phyloP scores from a whole-genome alignment of 1,284 basidiomycete species.

The Cutaneotrichosporon cavernicola region DNA sequence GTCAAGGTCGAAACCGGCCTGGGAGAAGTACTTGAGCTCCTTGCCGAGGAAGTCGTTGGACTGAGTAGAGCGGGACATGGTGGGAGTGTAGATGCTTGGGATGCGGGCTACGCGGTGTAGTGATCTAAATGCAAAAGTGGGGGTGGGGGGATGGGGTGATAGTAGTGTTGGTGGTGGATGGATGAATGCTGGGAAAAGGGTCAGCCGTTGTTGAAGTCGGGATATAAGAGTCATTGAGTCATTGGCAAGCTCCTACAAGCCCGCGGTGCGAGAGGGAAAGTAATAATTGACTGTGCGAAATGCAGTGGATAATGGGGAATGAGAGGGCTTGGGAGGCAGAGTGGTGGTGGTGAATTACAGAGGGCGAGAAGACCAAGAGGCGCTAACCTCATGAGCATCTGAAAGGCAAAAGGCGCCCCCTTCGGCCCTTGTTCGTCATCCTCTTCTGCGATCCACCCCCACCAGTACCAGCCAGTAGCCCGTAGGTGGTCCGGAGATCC shows the following conservation, averaged over 20 bases:
- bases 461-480: too few relatives aligned
- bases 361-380: background rate
- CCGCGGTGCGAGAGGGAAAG: too few relatives aligned
- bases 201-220: background rate
- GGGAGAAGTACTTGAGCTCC: conserved; percentile 96
- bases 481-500: background rate
- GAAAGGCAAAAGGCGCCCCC: too few relatives aligned
- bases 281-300: too few relatives aligned
- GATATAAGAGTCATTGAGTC: conserved; percentile 12
- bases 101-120: conserved; percentile 10
- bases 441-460: too few relatives aligned
- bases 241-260: background rate
- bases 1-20: conserved; percentile 95
- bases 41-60: conserved; percentile 67
- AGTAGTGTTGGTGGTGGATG: conserved; percentile 6
- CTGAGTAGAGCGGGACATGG: conserved; percentile 43
- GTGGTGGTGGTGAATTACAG: background rate
- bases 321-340: background rate
- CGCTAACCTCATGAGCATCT: too few relatives aligned
- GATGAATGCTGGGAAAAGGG: conserved; percentile 11
- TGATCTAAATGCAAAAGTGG: conserved; percentile 16
- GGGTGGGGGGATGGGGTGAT: background rate
- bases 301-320: background rate
- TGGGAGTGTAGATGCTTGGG: conserved; percentile 19
- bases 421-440: too few relatives aligned